Percentiles rank a stretch among this genome's conserved stretches.
Conservation (phyloP, 108 stramenopile genomes). For the Nitzschia sp. region DNA sequence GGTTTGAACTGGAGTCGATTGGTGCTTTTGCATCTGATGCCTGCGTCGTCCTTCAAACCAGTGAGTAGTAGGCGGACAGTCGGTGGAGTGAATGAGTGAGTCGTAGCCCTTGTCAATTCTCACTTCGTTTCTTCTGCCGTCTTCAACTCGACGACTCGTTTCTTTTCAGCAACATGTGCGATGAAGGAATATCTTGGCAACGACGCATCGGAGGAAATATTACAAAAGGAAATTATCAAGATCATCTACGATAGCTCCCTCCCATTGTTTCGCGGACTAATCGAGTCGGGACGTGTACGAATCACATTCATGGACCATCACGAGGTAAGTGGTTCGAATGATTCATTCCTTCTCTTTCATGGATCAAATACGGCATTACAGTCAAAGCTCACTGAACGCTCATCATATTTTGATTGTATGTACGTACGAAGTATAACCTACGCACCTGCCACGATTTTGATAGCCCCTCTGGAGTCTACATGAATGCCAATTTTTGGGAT, state of each 20-base stretch:
- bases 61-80: constrained; percentile 1
- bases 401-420: too few species aligned
- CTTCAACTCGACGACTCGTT: neutral
- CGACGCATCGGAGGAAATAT: neutral
- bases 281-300: constrained; percentile 12
- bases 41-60: constrained; percentile 7
- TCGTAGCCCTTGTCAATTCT: neutral
- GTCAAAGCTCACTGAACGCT: too few species aligned
- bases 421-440: neutral
- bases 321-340: neutral
- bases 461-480: neutral
- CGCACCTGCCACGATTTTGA: neutral
- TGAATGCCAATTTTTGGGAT: neutral
- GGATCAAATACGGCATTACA: too few species aligned
- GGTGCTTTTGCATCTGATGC: constrained; percentile 16
- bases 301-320: constrained; percentile 6
- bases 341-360: too few species aligned
- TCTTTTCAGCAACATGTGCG: constrained; percentile 1
- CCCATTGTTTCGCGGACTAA: constrained; percentile 12
- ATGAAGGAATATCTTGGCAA: constrained; percentile 2
- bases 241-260: constrained; percentile 4
- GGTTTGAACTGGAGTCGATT: constrained; percentile 16
- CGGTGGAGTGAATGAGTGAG: too few species aligned
- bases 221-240: constrained; percentile 1
- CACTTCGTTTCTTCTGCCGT: neutral